Percentiles rank a stretch among this genome's conserved stretches.
phyloP scores from a whole-genome alignment of 805 yeast genomes.

The Peterozyma toletana region DNA sequence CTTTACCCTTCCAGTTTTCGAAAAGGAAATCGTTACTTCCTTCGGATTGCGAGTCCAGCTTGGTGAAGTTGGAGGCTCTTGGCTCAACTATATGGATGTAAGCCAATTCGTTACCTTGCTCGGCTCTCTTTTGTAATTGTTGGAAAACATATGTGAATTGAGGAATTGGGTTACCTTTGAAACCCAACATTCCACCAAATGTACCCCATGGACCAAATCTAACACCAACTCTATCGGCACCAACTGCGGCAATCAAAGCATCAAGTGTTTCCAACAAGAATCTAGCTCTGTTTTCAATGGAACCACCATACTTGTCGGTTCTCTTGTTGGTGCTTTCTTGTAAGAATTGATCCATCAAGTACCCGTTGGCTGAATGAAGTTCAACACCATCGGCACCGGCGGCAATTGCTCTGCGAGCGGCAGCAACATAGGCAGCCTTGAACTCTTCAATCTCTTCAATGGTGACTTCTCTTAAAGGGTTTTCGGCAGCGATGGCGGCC shows the following conservation, averaged over 20 bases:
- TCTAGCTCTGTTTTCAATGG: constrained; percentile 48
- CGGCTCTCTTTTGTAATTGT: constrained; percentile 24
- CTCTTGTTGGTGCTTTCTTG: constrained; percentile 40
- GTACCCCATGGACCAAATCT: constrained; percentile 36
- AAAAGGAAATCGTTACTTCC: constrained; percentile 28
- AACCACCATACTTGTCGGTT: constrained; percentile 59
- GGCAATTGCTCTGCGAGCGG: constrained; percentile 16
- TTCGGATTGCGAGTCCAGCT: constrained; percentile 9
- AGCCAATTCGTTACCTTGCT: constrained; percentile 15
- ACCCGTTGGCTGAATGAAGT: constrained; percentile 62
- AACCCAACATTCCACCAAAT: constrained; percentile 21
- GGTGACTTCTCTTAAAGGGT: constrained; percentile 17
- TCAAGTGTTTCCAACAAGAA: constrained; percentile 40
- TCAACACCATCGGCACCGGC: constrained; percentile 36
- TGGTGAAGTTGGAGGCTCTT: constrained; percentile 9
- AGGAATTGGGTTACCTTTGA: constrained; percentile 24
- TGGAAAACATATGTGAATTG: constrained; percentile 23
- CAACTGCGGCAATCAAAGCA: constrained; percentile 35
- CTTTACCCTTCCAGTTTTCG: constrained; percentile 37
- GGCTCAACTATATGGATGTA: constrained; percentile 32
- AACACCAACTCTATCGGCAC: constrained; percentile 30
- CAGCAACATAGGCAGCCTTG: constrained; percentile 10
- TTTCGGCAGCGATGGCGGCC: constrained; percentile 1
- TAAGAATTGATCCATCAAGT: constrained; percentile 41
- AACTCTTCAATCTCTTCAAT: constrained; percentile 7